A percentile compares a stretch with the other conserved stretches of the same genome.
These are phyloP conservation scores for Neoconidiobolus thromboides DNA, from an alignment of 371 early-diverging fungal species.

Conservation along the genomic window DNA sequence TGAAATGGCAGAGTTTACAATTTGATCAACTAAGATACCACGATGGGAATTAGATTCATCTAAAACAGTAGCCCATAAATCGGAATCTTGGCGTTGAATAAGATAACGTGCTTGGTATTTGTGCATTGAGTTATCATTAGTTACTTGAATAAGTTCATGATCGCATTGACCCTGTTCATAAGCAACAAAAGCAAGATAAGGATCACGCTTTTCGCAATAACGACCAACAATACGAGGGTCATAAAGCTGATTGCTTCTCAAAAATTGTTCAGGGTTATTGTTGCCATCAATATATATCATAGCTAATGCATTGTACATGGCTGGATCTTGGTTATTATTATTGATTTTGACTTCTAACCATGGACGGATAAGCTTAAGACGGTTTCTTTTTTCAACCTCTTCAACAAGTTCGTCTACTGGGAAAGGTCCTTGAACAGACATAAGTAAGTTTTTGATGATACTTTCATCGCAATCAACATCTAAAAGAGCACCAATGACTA, in stretches of 20 bases:
- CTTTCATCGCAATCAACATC: slow-evolving; percentile 95
- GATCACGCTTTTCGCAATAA: slow-evolving; percentile 96
- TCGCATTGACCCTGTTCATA: slow-evolving; percentile 93
- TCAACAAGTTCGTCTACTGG: slow-evolving; percentile 76
- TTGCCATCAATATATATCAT: slow-evolving; percentile 98
- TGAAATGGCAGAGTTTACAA: slow-evolving; percentile 67
- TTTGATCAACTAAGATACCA: slow-evolving; percentile 82
- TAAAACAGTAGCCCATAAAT: slow-evolving; percentile 72
- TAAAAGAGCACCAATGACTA: slow-evolving; percentile 88
- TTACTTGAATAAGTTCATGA: slow-evolving; percentile 74
- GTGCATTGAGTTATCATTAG: slow-evolving; percentile 94
- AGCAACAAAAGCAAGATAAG: slow-evolving; percentile 84
- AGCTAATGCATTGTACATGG: slow-evolving; percentile 89
- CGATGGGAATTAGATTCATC: slow-evolving; percentile 59
- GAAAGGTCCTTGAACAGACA: slow-evolving; percentile 56
- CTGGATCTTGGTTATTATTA: slow-evolving; percentile 68
- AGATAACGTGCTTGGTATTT: slow-evolving; percentile 95
- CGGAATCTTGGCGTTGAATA: slow-evolving; percentile 67
- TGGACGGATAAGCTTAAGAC: slow-evolving; percentile 84
- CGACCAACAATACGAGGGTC: slow-evolving; percentile 81
- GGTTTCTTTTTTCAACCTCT: slow-evolving; percentile 87
- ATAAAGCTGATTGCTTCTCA: slow-evolving; percentile 76
- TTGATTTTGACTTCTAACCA: slow-evolving; percentile 78
- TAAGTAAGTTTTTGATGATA: slow-evolving; percentile 70
- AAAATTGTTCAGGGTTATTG: slow-evolving; percentile 90